These are phyloP conservation scores for Xeromyces bisporus DNA, from an alignment of 495 filamentous ascomycete genomes.

Conservation along the genomic window DNA sequence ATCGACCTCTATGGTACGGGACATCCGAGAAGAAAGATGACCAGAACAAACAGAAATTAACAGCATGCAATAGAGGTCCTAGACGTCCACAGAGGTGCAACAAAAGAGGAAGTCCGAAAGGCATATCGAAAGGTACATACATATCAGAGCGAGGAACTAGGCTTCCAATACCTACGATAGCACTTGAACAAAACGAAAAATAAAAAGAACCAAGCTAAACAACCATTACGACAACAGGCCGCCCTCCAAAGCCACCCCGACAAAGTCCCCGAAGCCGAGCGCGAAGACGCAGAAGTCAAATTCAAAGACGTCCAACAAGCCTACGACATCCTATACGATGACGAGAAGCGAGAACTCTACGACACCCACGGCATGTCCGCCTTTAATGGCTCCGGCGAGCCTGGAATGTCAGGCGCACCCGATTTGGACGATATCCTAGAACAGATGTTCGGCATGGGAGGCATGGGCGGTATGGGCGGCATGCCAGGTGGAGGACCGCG, in stretches of 20 bases:
- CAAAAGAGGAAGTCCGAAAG: slow-evolving; percentile 80
- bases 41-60: too few relatives aligned
- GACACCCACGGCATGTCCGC: slow-evolving; percentile 89
- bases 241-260: slow-evolving; percentile 84
- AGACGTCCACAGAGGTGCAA: slow-evolving; percentile 49
- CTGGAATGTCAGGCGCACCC: slow-evolving; percentile 48
- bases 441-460: slow-evolving; percentile 66
- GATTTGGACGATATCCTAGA: slow-evolving; percentile 82
- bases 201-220: too few relatives aligned
- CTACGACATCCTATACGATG: slow-evolving; percentile 95
- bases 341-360: slow-evolving; percentile 79
- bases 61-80: slow-evolving; percentile 45
- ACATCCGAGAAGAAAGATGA: too few relatives aligned
- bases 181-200: too few relatives aligned
- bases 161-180: neutral
- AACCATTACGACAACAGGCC: slow-evolving; percentile 40
- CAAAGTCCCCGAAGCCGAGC: slow-evolving; percentile 79
- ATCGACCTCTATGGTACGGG: slow-evolving; percentile 33
- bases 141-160: neutral
- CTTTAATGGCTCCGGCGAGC: slow-evolving; percentile 58
- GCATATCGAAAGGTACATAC: slow-evolving; percentile 77
- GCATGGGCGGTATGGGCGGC: slow-evolving; percentile 35
- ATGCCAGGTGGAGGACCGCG: slow-evolving; percentile 29
- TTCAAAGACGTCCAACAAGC: slow-evolving; percentile 88
- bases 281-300: slow-evolving; percentile 64